Base-by-base conservation (phyloP, 148 eudicot species). In the Fallopia convolvulus region DNA sequence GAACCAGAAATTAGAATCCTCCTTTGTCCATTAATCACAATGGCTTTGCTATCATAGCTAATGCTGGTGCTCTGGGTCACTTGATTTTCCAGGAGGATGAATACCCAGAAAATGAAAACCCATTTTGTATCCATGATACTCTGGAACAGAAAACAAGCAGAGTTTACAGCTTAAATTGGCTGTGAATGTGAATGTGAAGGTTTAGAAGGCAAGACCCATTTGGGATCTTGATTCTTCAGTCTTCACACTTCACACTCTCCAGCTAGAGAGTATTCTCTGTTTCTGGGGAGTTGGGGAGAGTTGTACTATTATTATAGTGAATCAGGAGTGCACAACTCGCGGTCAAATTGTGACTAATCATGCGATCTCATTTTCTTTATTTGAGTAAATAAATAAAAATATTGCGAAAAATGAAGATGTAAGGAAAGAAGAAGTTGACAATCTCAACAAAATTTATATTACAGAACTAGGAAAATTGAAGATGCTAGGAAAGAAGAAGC, bases 1-100 rank as follows among this genome's bases (percentile, higher is more conserved):
- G 97, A 92, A 30, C 97, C 97, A 86, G 97, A 92, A 55, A 92
- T 76, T 75, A 92, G 86, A 21, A 91, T 85, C 80, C 92, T 91
- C 78, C 92, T 86, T 52, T 88, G 86, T 30, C 94, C 93, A 87
- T 88, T 85, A 80, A 93, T 89, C 18, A 87, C 63, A 79, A 93
- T 80, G 32, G 92, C 88, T 23, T 88, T 93, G 46, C 83, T 87
- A 48, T 89, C 96, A 77, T 91, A 91, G 58, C 77, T 87, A 2
- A 91, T 91, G 77, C 86, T 80, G 58, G 89, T 87, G 52, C 89
- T 85, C 53, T 87, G 86, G 48, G 86, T 83, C 36, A 77, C 66
- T 79, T 75, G 77, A 66, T 68, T 78, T 53, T 83, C 78, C 72
- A 86, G 32, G 79, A 71, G 32, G 63, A 79, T 13, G 46, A 79